A percentile compares a stretch with the other conserved stretches of the same genome.
Evolutionary conservation across 2,329 filamentous ascomycete species (phyloP).

Genomic region (Scedosporium apiospermum): DNA sequence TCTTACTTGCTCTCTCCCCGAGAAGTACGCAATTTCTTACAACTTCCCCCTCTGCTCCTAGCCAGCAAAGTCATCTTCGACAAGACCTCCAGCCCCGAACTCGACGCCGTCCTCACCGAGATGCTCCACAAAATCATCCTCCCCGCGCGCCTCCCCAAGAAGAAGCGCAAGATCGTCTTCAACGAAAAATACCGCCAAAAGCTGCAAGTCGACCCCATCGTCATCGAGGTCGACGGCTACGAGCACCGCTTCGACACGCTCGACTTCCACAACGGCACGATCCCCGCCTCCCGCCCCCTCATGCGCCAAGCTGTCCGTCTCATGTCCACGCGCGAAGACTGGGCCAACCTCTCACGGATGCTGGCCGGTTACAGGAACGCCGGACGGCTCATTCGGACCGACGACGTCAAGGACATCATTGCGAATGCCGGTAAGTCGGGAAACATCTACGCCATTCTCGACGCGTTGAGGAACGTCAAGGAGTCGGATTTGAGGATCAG

Average conservation of each 20-base stretch:
- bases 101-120: constrained; percentile 40
- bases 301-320: constrained; percentile 26
- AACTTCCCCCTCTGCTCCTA: neutral
- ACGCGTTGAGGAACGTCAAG: constrained; percentile 35
- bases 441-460: constrained; percentile 36
- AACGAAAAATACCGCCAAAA: constrained; percentile 32
- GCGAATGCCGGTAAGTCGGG: constrained; percentile 29
- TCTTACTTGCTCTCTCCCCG: neutral
- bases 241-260: constrained; percentile 40
- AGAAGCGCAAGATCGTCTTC: constrained; percentile 45
- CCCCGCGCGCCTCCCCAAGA: constrained; percentile 45
- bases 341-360: constrained; percentile 40
- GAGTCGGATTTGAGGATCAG: constrained; percentile 36
- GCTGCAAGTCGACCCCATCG: constrained; percentile 45
- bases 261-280: constrained; percentile 26
- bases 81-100: constrained; percentile 39
- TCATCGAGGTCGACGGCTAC: constrained; percentile 49
- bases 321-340: constrained; percentile 42
- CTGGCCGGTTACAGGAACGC: constrained; percentile 40
- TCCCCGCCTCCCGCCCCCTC: constrained; percentile 32
- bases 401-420: constrained; percentile 29
- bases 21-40: neutral
- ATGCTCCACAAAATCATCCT: constrained; percentile 53
- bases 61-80: constrained; percentile 32
- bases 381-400: constrained; percentile 23